Evolutionary conservation across 164 flowering plant species (phyloP).

Genomic region (Chloranthus sessilifolius): DNA sequence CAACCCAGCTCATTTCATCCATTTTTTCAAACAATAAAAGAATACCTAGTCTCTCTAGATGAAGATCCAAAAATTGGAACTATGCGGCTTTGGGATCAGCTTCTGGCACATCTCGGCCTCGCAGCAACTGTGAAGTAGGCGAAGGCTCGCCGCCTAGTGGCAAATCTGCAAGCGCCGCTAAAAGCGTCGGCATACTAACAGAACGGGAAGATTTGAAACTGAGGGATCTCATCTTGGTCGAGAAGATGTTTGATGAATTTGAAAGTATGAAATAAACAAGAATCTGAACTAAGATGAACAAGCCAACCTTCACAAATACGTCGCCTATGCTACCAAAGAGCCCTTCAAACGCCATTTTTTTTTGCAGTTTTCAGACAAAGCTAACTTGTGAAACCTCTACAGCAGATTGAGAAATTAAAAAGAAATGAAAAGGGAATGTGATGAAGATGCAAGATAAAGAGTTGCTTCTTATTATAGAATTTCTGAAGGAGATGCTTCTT

Average conservation of each 20-base stretch:
- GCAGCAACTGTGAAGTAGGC: neutral
- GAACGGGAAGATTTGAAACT: conserved; percentile 37
- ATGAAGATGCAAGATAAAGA: too few relatives aligned
- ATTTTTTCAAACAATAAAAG: too few relatives aligned
- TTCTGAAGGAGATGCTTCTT: too few relatives aligned
- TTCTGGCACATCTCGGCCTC: neutral
- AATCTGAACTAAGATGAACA: conserved; percentile 47
- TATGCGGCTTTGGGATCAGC: neutral
- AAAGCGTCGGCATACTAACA: conserved; percentile 30
- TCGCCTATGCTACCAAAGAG: conserved; percentile 14
- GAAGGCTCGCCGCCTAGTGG: conserved; percentile 25
- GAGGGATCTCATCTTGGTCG: conserved; percentile 22
- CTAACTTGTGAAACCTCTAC: too few relatives aligned
- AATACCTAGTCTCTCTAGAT: neutral
- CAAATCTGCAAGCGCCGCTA: conserved; percentile 39
- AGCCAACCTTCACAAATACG: conserved; percentile 30
- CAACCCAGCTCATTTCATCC: too few relatives aligned
- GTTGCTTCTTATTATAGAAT: too few relatives aligned
- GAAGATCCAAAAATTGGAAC: too few relatives aligned
- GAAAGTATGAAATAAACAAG: conserved; percentile 48
- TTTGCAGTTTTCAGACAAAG: too few relatives aligned
- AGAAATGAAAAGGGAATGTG: too few relatives aligned
- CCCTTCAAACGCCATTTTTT: neutral
- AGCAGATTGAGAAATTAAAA: too few relatives aligned
- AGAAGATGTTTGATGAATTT: conserved; percentile 41